These are phyloP conservation scores for Petunia secreta DNA, from an alignment of 257 asterid species.

Conservation along the genomic window DNA sequence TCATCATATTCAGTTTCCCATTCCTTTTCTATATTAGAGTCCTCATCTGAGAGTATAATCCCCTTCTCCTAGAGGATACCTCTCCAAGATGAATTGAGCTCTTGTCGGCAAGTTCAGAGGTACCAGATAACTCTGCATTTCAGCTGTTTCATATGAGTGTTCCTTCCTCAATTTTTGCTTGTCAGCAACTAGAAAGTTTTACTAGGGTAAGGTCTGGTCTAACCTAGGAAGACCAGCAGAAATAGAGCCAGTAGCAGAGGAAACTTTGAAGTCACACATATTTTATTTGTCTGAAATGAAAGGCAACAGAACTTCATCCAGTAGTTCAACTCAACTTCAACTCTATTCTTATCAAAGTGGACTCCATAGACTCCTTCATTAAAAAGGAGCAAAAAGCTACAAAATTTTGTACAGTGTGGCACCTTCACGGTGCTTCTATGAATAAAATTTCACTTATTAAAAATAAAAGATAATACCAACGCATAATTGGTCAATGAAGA, in stretches of 20 bases:
- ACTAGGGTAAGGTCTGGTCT: background rate
- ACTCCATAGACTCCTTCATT: background rate
- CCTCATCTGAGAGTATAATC: slow-evolving; percentile 7
- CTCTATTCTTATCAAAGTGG: slow-evolving; percentile 8
- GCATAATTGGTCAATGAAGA: too few species aligned
- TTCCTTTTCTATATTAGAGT: background rate
- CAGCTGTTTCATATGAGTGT: background rate
- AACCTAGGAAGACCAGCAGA: background rate
- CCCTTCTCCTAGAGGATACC: background rate
- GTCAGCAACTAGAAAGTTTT: background rate
- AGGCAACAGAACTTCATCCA: background rate
- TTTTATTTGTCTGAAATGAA: slow-evolving; percentile 6
- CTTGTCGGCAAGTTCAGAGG: background rate
- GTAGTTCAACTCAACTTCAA: slow-evolving; percentile 9
- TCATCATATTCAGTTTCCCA: slow-evolving; percentile 1
- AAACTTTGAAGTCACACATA: slow-evolving; percentile 12
- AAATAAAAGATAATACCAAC: too few species aligned
- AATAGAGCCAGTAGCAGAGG: background rate
- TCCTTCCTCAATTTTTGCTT: background rate
- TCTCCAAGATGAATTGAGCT: background rate
- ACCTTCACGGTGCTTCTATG: background rate
- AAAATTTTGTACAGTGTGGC: background rate
- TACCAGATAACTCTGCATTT: background rate
- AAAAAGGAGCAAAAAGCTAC: slow-evolving; percentile 1
- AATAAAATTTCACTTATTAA: too few species aligned